These are phyloP conservation scores for Talaromyces sp. DNA, from an alignment of 2,329 filamentous ascomycete species.

Conservation along the genomic window DNA sequence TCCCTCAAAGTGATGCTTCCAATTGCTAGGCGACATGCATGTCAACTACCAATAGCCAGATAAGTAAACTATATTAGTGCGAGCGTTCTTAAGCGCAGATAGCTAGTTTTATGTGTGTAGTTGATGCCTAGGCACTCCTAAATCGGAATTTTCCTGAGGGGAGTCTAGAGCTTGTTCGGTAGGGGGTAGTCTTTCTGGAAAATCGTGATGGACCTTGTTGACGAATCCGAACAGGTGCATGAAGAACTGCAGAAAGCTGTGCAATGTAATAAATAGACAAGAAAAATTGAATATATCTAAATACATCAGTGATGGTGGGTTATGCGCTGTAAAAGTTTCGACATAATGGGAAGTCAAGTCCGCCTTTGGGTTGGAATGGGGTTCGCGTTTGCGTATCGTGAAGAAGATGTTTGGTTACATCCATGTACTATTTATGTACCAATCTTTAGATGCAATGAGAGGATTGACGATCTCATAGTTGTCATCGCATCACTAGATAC, in stretches of 20 bases:
- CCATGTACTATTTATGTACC: not conserved
- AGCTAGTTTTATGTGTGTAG: not conserved
- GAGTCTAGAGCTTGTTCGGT: not conserved
- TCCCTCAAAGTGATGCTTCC: constrained; percentile 22
- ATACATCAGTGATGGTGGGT: not conserved
- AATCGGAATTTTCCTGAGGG: not conserved
- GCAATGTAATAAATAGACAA: not conserved
- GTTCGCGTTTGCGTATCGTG: not conserved
- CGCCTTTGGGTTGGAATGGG: not conserved
- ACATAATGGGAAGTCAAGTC: not conserved
- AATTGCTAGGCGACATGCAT: constrained; percentile 17
- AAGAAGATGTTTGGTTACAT: not conserved
- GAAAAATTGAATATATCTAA: not conserved
- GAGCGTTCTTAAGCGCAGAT: not conserved
- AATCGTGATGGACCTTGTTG: not conserved
- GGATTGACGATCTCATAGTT: not conserved
- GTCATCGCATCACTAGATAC: not conserved
- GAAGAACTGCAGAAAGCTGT: not conserved
- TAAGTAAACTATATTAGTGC: not conserved
- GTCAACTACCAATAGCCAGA: constrained; percentile 16
- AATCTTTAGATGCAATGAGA: not conserved
- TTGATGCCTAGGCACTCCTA: not conserved
- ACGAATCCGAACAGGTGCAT: not conserved
- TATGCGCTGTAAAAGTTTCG: not conserved
- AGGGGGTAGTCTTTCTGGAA: not conserved